Evolutionary conservation across 1,284 basidiomycete genomes (phyloP).

Genomic region (Hypsizygus ulmarius): DNA sequence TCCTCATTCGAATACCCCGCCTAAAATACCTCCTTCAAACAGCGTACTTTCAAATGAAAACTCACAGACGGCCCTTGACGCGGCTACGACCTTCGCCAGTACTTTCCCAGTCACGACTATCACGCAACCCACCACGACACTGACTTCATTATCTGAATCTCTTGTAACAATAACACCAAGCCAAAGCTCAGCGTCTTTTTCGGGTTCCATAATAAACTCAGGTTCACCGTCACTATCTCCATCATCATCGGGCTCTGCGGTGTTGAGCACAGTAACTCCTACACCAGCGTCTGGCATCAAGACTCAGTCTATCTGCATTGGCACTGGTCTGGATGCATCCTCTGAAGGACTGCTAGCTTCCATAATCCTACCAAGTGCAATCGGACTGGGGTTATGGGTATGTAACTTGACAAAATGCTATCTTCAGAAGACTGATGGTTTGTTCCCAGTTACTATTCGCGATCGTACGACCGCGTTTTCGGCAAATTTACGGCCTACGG

Average conservation of each 20-base stretch:
- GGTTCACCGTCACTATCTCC: background rate
- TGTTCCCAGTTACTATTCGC: slow-evolving; percentile 58
- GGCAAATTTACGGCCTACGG: slow-evolving; percentile 66
- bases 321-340: slow-evolving; percentile 60
- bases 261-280: slow-evolving; percentile 19
- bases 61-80: slow-evolving; percentile 9
- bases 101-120: slow-evolving; percentile 39
- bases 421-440: slow-evolving; percentile 10
- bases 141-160: slow-evolving; percentile 41
- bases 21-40: slow-evolving; percentile 4
- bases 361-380: slow-evolving; percentile 50
- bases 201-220: background rate
- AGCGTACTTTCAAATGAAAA: slow-evolving; percentile 4
- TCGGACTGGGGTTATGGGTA: slow-evolving; percentile 68
- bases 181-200: slow-evolving; percentile 14
- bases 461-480: slow-evolving; percentile 60
- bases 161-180: slow-evolving; percentile 27
- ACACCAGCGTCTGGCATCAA: slow-evolving; percentile 21
- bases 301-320: slow-evolving; percentile 52
- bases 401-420: slow-evolving; percentile 25
- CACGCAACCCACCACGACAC: slow-evolving; percentile 41
- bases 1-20: slow-evolving; percentile 12
- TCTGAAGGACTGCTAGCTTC: slow-evolving; percentile 61
- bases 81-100: slow-evolving; percentile 26
- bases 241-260: slow-evolving; percentile 21